Conservation (phyloP, 169 alveolate genomes). For the Eimeria brunetti region DNA sequence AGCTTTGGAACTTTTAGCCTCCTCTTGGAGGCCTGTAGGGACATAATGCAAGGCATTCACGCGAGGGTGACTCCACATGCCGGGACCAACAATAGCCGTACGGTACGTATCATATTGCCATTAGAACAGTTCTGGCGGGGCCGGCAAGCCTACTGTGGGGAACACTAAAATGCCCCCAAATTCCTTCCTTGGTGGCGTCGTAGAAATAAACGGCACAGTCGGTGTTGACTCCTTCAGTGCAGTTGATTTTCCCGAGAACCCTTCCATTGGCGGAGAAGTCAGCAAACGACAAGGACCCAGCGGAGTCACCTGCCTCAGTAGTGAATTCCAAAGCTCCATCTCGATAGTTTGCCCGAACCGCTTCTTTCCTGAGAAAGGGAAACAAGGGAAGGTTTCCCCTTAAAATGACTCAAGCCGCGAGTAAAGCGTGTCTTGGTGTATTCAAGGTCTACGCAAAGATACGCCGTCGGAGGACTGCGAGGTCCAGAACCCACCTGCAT, state of each 20-base stretch:
- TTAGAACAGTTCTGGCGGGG: neutral
- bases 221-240: neutral
- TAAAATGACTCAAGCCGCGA: neutral
- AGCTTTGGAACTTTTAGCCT: neutral
- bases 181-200: slow-evolving; percentile 45
- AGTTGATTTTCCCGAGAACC: slow-evolving; percentile 39
- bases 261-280: slow-evolving; percentile 64
- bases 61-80: neutral
- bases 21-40: slow-evolving; percentile 4
- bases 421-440: neutral
- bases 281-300: slow-evolving; percentile 16
- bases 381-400: neutral
- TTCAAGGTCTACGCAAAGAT: neutral
- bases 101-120: neutral
- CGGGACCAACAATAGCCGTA: neutral
- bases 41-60: neutral
- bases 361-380: neutral
- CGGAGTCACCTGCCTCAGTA: slow-evolving; percentile 14
- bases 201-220: slow-evolving; percentile 55
- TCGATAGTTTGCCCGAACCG: slow-evolving; percentile 25
- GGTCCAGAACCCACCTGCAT: slow-evolving; percentile 30
- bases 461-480: neutral
- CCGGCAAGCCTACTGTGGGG: slow-evolving; percentile 35
- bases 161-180: slow-evolving; percentile 42
- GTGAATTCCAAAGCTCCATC: slow-evolving; percentile 25